Evolutionary conservation across 2,329 filamentous ascomycete genomes (phyloP), one percentile per base, ranked within the genome.

Genomic region (Zymoseptoria tritici): DNA sequence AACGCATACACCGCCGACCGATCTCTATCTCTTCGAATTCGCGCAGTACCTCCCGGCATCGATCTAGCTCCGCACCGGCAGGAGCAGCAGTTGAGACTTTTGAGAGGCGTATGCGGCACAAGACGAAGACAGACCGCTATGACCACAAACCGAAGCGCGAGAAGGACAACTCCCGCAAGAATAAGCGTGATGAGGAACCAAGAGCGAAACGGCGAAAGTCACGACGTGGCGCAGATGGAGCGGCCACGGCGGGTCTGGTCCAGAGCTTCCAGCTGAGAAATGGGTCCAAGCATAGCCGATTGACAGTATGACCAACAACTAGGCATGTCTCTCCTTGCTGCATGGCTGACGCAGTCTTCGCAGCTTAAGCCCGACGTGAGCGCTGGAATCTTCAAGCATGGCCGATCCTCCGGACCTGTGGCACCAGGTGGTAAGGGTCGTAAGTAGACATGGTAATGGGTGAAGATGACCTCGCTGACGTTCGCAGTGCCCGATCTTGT

Each of bases 401-500:
- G 79, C 19, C 76, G 72, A 57, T 75, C 76, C 50, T 80, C 79
- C n/a, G 76, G 72, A 42, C 76, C 77, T 42, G 67, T 77, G 59
- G 74, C 69, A 62, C 74, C 77, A 21, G 72, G 72, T 66, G 77
- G 77, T 20, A 60, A 57, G 19, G 70, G 70, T 52, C 61, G 71
- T 72, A 64, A 68, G 79, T 78, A 68, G 68, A 72, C 67, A 63
- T 58, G 19, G 22, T n/a, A 36, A 50, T 42, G 11, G 11, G 24
- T 29, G 9, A 16, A 20, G 16, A 3, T 36, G 36, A 56, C 11
- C 52, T 29, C 49, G 53, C 65, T 69, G 56, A 68, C 46, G 11
- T n/a, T n/a, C 9, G 59, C 65, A 81, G 79, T 81, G 55, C 79
- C 79, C 26, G 79, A 81, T 68, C 72, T 81, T 49, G 76, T 78